Conservation (phyloP, 2,329 filamentous ascomycete species). For the Chaetomiaceae sp. region DNA sequence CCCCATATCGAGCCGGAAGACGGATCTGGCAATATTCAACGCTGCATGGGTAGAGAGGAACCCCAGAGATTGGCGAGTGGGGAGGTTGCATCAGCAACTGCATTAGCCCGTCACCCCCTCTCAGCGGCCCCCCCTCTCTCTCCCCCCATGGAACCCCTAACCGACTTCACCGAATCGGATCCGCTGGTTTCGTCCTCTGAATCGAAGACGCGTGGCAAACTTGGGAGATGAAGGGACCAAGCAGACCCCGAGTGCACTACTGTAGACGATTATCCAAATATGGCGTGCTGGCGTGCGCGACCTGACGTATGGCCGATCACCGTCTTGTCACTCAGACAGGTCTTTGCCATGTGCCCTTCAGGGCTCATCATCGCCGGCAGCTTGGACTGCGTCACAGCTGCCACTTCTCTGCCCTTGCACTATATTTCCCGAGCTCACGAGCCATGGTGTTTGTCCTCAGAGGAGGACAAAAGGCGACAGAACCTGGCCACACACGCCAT, state of each 20-base stretch:
- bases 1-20: background rate
- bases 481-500: no score
- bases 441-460: no score
- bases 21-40: slow-evolving; percentile 8
- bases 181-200: background rate
- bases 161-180: slow-evolving; percentile 3
- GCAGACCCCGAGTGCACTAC: background rate
- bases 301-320: no score
- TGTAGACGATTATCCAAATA: background rate
- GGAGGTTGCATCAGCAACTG: slow-evolving; percentile 7
- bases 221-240: background rate
- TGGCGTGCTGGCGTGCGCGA: background rate
- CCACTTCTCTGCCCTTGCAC: no score
- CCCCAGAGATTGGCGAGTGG: slow-evolving; percentile 16
- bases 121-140: no score
- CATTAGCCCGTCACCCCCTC: background rate
- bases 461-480: no score
- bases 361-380: no score
- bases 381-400: no score
- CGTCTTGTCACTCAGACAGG: no score
- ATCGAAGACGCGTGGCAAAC: background rate
- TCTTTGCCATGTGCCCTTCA: no score
- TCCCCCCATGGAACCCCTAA: background rate
- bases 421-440: no score
- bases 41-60: background rate